These are phyloP conservation scores for Amphibolis antarctica DNA, from an alignment of 106 monocot genomes.

Conservation along the genomic window DNA sequence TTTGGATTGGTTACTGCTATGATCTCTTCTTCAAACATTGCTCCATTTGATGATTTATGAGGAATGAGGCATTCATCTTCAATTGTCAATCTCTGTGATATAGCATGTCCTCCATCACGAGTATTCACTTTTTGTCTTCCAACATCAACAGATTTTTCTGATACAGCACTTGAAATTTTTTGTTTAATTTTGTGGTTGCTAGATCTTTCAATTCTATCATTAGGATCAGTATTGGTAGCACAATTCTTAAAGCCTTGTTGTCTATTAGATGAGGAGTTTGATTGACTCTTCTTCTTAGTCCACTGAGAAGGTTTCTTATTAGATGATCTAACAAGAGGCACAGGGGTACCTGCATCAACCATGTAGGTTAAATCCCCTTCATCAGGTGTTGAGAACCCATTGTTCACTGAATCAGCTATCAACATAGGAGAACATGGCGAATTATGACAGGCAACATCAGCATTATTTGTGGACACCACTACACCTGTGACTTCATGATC, in stretches of 20 bases:
- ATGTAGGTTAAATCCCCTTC: constrained; percentile 8
- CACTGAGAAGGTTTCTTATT: constrained; percentile 17
- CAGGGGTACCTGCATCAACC: constrained; percentile 12
- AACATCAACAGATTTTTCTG: not conserved
- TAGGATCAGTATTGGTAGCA: not conserved
- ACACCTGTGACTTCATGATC: constrained; percentile 10
- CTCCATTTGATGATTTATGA: constrained; percentile 8
- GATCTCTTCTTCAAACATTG: constrained; percentile 6
- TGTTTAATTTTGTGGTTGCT: not conserved
- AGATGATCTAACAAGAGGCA: constrained; percentile 13
- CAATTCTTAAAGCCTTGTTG: not conserved
- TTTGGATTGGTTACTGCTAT: not conserved
- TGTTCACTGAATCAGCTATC: constrained; percentile 29
- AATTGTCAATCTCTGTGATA: not conserved
- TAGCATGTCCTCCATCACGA: not conserved
- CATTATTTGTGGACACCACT: constrained; percentile 3
- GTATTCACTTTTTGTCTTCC: not conserved
- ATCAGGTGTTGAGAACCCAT: constrained; percentile 15
- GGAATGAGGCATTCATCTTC: not conserved
- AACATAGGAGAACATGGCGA: constrained; percentile 22
- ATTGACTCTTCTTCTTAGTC: not conserved
- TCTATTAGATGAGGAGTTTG: not conserved
- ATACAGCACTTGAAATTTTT: not conserved
- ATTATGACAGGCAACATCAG: constrained; percentile 8
- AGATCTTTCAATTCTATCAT: constrained; percentile 1